Evolutionary conservation across 768 basidiomycete species (phyloP), one percentile per base, ranked within the genome.

Genomic region (Lepiota brunneoincarnata): DNA sequence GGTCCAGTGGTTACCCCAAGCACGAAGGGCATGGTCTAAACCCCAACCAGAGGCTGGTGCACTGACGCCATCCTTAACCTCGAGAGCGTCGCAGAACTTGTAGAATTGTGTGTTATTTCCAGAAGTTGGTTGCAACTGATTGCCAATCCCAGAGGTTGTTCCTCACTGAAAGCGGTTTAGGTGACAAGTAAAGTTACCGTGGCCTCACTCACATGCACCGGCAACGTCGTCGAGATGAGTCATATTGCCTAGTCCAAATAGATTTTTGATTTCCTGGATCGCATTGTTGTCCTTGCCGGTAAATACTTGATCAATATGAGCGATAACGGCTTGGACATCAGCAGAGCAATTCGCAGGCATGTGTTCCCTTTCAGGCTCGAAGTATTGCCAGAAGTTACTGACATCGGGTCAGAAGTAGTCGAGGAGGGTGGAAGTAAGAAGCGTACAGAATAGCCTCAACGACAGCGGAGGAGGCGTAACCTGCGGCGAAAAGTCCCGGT

Each of bases 331-430:
- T 64, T 86, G 70, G 26, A 89, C 76, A 61, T 91, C 89, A 0
- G 84, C 78, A 6, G 86, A 88, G 68, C 89, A 91, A 65, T 91
- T 90, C 58, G 61, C 46, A 2, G 87, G 83, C 85, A 88, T 89
- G 61, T 80, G 70, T 59, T 79, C 72, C 14, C 81, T 81, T 59
- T 87, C 80, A 11, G 87, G 87, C 55, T 87, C 86, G 65, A 86
- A 89, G 61, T 89, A 91, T 58, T 72, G 73, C 84, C 84, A 88
- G 62, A 81, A 86, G 63, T 86, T 74, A 14, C 79, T 79, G 59
- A 57, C 53, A 42, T 21, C 35, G 21, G 3, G 45, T 36, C 17
- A 58, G 17, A 46, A 55, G 20, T 18, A 15, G 7, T 34, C 43
- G 23, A 49, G 11, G 14, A 3, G 17, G 21, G 34, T 0, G n/a